These are phyloP conservation scores for Spinellus fusiger DNA, from an alignment of 192 early-diverging fungal species.

Conservation along the genomic window DNA sequence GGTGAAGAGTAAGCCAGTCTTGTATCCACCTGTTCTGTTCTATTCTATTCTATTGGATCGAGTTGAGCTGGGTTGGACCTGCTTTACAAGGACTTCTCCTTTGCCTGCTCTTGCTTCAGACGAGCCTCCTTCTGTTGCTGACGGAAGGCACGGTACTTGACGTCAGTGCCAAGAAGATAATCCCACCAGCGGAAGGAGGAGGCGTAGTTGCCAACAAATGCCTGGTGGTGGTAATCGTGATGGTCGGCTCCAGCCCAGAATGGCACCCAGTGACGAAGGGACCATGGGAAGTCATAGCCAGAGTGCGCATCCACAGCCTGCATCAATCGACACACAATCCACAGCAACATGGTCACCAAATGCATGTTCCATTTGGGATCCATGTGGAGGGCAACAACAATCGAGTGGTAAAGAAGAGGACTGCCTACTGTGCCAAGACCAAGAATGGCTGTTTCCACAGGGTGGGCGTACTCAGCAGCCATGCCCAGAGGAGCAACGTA, in stretches of 20 bases:
- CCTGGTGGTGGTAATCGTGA: constrained; percentile 91
- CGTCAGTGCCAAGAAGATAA: constrained; percentile 79
- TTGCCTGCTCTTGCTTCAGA: constrained; percentile 1
- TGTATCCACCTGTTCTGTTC: background rate
- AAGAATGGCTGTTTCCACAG: constrained; percentile 77
- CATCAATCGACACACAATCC: constrained; percentile 77
- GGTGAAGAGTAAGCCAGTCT: background rate
- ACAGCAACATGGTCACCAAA: constrained; percentile 75
- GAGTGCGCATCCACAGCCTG: constrained; percentile 88
- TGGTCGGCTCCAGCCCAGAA: constrained; percentile 91
- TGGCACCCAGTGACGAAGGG: constrained; percentile 74
- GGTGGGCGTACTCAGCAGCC: constrained; percentile 86
- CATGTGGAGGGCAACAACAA: background rate
- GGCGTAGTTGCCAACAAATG: constrained; percentile 74
- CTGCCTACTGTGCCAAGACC: constrained; percentile 82
- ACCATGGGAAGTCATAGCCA: constrained; percentile 96
- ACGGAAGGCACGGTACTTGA: constrained; percentile 62
- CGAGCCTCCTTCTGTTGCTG: constrained; percentile 28
- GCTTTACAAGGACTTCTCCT: background rate
- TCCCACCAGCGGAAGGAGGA: constrained; percentile 91
- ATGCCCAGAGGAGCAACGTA: constrained; percentile 84
- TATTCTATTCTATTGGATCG: background rate
- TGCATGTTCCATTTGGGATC: constrained; percentile 63
- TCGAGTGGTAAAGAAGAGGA: constrained; percentile 48
- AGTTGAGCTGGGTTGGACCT: background rate